Conservation (phyloP, 1,284 basidiomycete genomes). For the Xerocomus cyaneibrunnescens region DNA sequence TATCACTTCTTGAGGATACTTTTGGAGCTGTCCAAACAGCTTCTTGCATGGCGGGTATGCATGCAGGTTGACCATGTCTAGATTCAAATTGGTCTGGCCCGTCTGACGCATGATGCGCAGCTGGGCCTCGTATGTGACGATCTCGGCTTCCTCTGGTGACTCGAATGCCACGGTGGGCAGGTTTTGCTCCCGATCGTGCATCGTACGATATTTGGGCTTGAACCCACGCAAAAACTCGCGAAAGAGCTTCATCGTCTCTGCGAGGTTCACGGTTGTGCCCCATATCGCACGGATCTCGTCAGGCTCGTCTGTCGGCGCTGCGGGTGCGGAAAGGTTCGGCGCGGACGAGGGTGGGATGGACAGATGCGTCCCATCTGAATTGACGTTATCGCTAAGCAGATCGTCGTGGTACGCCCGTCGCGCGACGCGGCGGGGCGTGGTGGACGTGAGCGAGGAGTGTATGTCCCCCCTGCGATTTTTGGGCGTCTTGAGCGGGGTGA, state of each 20-base stretch:
- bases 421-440: conserved; percentile 23
- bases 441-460: conserved; percentile 27
- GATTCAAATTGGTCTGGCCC: conserved; percentile 89
- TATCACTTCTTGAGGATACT: conserved; percentile 96
- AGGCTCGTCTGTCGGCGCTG: conserved; percentile 62
- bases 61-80: conserved; percentile 87
- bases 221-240: conserved; percentile 88
- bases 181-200: conserved; percentile 67
- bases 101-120: conserved; percentile 87
- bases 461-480: conserved; percentile 30
- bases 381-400: conserved; percentile 36
- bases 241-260: conserved; percentile 90
- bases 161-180: conserved; percentile 54
- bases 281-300: conserved; percentile 90
- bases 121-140: conserved; percentile 78
- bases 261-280: conserved; percentile 93
- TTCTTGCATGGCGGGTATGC: conserved; percentile 87
- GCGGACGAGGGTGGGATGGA: conserved; percentile 64
- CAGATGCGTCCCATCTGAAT: conserved; percentile 57
- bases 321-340: conserved; percentile 62
- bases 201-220: conserved; percentile 89
- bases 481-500: conserved; percentile 28
- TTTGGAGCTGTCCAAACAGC: conserved; percentile 76
- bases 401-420: conserved; percentile 26
- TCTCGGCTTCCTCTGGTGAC: conserved; percentile 67